Conservation (phyloP, 2,329 filamentous ascomycete species). For the Dendrostoma leiphaemia region DNA sequence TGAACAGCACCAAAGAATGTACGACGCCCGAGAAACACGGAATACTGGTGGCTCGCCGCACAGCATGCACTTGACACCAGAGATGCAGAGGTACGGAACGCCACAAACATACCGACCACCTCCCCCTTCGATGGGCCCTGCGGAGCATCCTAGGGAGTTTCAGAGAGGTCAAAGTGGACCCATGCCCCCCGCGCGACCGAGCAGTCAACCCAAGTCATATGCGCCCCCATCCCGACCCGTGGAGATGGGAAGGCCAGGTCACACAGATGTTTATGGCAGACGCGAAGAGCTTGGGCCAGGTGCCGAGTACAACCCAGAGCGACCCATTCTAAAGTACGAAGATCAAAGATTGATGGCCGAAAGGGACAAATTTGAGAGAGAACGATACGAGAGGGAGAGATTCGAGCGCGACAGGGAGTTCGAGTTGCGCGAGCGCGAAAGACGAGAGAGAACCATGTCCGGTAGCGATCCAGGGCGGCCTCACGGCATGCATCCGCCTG, state of each 20-base stretch:
- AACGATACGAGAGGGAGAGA: slow-evolving; percentile 45
- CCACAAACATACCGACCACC: slow-evolving; percentile 54
- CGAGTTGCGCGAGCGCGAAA: slow-evolving; percentile 34
- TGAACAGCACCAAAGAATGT: slow-evolving; percentile 57
- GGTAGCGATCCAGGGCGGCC: slow-evolving; percentile 45
- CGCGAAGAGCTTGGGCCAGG: slow-evolving; percentile 45
- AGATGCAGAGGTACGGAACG: slow-evolving; percentile 57
- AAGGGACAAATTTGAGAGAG: slow-evolving; percentile 32
- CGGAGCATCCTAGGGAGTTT: slow-evolving; percentile 45
- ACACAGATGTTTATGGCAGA: slow-evolving; percentile 44
- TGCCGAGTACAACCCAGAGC: slow-evolving; percentile 54
- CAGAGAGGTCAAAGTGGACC: slow-evolving; percentile 32
- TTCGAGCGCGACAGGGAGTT: slow-evolving; percentile 37
- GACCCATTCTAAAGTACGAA: slow-evolving; percentile 49
- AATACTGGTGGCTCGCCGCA: slow-evolving; percentile 47
- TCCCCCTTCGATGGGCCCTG: slow-evolving; percentile 34
- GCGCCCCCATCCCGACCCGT: slow-evolving; percentile 40
- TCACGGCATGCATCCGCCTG: slow-evolving; percentile 42
- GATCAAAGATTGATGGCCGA: slow-evolving; percentile 51
- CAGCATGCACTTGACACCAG: slow-evolving; percentile 53
- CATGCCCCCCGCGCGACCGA: slow-evolving; percentile 46
- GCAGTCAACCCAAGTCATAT: slow-evolving; percentile 51
- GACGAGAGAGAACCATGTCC: slow-evolving; percentile 46
- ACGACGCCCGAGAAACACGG: slow-evolving; percentile 40
- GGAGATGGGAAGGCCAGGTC: slow-evolving; percentile 43